Percentiles rank a stretch among this genome's conserved stretches.
Conservation (phyloP, 148 eudicot genomes). For the Agrostemma githago region DNA sequence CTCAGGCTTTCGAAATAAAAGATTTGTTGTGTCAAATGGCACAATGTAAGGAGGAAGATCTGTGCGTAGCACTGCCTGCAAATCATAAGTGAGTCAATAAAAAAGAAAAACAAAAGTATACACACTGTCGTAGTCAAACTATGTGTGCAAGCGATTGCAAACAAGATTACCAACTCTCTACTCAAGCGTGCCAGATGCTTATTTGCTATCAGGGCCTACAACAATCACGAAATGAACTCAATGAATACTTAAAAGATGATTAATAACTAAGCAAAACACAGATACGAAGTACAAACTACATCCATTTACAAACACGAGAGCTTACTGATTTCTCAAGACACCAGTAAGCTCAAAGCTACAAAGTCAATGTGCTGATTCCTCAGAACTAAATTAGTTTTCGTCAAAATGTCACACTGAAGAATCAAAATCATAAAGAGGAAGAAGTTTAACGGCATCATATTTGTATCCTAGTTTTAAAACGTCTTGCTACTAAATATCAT, state of each 20-base stretch:
- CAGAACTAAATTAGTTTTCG: background rate
- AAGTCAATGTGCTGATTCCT: background rate
- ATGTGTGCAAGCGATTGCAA: background rate
- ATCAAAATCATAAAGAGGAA: background rate
- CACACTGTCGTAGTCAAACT: background rate
- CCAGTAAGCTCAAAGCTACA: background rate
- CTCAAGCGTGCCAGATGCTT: slow-evolving; percentile 73
- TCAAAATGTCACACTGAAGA: background rate
- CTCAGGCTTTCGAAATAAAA: slow-evolving; percentile 67
- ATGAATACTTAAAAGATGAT: background rate
- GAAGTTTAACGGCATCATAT: background rate
- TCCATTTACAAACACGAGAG: background rate
- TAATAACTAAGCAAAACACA: background rate
- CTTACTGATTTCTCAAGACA: background rate
- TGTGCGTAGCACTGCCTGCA: slow-evolving; percentile 84
- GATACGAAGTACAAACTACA: background rate
- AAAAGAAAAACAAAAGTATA: background rate
- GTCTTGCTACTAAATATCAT: background rate
- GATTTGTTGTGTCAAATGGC: slow-evolving; percentile 66
- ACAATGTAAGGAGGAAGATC: slow-evolving; percentile 95
- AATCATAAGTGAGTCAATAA: slow-evolving; percentile 2
- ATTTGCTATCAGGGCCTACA: slow-evolving; percentile 70
- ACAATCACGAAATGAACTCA: background rate
- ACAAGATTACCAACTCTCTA: slow-evolving; percentile 62
- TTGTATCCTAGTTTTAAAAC: background rate